A percentile compares a stretch with the other conserved stretches of the same genome.
phyloP scores from a whole-genome alignment of 495 filamentous ascomycete genomes.

The Massariosphaeria phaeospora region DNA sequence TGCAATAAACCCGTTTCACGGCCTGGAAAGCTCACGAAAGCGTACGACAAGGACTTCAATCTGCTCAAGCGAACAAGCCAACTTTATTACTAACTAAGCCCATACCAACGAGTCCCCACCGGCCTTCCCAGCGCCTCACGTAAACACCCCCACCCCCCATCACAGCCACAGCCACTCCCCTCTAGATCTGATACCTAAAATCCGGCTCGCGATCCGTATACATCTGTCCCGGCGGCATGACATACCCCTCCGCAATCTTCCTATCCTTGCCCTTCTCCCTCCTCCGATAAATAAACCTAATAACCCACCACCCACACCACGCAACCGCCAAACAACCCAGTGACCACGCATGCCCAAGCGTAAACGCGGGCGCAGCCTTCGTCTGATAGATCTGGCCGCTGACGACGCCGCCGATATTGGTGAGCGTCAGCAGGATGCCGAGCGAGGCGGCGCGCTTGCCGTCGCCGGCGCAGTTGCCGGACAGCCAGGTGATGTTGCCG shows the following conservation, averaged over 20 bases:
- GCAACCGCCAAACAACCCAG: slow-evolving; percentile 27
- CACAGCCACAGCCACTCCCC: too few relatives aligned
- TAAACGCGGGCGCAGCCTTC: slow-evolving; percentile 21
- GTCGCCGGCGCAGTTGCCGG: slow-evolving; percentile 39
- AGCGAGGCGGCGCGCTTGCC: slow-evolving; percentile 45
- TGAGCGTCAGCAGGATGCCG: slow-evolving; percentile 41
- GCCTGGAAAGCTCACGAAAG: too few relatives aligned
- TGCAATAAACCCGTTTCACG: too few relatives aligned
- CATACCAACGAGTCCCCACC: too few relatives aligned
- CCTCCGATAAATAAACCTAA: slow-evolving; percentile 22
- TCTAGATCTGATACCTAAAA: slow-evolving; percentile 31
- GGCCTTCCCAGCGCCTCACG: too few relatives aligned
- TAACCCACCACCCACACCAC: slow-evolving; percentile 32
- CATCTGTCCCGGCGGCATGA: slow-evolving; percentile 6
- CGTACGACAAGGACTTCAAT: too few relatives aligned
- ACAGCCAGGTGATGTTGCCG: slow-evolving; percentile 29
- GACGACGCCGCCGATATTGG: slow-evolving; percentile 40
- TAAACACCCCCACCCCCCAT: too few relatives aligned
- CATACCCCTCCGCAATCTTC: slow-evolving; percentile 15
- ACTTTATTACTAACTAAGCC: too few relatives aligned
- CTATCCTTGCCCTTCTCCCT: slow-evolving; percentile 29
- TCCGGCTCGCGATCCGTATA: slow-evolving; percentile 32
- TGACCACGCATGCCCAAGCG: slow-evolving; percentile 31
- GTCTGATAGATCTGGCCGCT: slow-evolving; percentile 32
- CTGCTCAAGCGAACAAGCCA: too few relatives aligned